phyloP scores from a whole-genome alignment of 208 protist genomes.

The Trichomonas vaginalis region DNA sequence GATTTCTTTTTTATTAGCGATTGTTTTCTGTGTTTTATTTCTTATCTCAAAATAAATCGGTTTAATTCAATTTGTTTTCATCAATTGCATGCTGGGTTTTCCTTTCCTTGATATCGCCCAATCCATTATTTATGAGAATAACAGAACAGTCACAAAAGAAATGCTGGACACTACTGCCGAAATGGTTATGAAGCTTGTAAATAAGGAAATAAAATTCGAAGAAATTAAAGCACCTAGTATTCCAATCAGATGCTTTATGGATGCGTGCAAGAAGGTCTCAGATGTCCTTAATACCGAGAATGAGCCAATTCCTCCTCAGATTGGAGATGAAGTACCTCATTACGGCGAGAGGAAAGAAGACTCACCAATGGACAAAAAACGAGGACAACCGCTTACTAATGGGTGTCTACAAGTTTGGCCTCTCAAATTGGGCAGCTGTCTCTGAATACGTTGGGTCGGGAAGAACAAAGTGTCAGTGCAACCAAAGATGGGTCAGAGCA shows the following conservation, averaged over 20 bases:
- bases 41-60: too few relatives aligned
- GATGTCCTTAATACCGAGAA: neutral
- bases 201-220: neutral
- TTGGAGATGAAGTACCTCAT: neutral
- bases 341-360: neutral
- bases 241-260: neutral
- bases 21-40: too few relatives aligned
- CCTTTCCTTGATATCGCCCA: neutral
- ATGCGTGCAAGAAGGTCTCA: neutral
- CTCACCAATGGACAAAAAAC: neutral
- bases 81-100: neutral
- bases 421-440: neutral
- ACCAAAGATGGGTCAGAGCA: neutral
- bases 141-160: neutral
- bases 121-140: neutral
- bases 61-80: too few relatives aligned
- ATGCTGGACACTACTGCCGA: neutral
- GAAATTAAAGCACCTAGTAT: neutral
- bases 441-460: neutral
- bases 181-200: neutral
- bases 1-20: too few relatives aligned
- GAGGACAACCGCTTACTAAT: neutral
- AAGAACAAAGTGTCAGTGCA: neutral
- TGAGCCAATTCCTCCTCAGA: neutral
- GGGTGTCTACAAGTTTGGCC: neutral